Conservation (phyloP, 148 eudicot genomes). For the Cornus florida region DNA sequence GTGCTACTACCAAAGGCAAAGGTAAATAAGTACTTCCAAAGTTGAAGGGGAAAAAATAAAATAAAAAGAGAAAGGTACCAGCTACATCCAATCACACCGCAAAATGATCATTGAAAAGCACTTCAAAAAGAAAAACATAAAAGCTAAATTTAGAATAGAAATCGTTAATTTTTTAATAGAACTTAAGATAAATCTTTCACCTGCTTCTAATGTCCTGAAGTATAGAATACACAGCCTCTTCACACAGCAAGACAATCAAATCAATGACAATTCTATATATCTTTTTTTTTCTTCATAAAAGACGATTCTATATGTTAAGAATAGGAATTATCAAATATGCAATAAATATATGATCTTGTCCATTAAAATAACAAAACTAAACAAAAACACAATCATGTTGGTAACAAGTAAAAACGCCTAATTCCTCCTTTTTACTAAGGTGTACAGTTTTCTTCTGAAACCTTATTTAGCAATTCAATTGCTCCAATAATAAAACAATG, state of each 20-base stretch:
- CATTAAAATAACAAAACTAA: background rate
- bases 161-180: no score
- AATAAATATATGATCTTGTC: background rate
- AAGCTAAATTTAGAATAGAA: background rate
- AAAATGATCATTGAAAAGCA: background rate
- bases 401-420: background rate
- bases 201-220: background rate
- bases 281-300: no score
- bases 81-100: background rate
- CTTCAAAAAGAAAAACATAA: background rate
- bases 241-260: no score
- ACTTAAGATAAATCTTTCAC: no score
- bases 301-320: no score
- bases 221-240: no score
- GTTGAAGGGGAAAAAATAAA: background rate
- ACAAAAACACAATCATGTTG: background rate
- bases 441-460: background rate
- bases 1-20: background rate
- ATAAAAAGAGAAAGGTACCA: background rate
- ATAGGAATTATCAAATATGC: no score
- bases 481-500: background rate
- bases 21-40: no score
- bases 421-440: background rate
- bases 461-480: background rate
- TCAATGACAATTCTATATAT: no score